These are phyloP conservation scores for Pseudocercospora eumusae DNA, from an alignment of 2,329 filamentous ascomycete genomes.

Conservation along the genomic window DNA sequence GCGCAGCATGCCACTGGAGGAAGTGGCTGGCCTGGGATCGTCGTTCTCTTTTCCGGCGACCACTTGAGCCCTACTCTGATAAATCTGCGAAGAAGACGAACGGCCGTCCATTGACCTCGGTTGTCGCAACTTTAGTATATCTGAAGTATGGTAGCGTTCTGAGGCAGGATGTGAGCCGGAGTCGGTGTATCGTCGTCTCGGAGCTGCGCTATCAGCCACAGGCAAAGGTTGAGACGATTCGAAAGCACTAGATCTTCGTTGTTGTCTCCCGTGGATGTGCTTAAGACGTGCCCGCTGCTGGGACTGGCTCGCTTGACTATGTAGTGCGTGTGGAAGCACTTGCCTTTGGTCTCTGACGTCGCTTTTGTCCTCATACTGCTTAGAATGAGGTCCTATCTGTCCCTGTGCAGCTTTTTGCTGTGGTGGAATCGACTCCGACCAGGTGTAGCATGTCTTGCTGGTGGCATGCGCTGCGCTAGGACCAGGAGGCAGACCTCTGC, in stretches of 20 bases:
- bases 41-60: constrained; percentile 24
- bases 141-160: constrained; percentile 28
- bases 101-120: not conserved
- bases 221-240: constrained; percentile 9
- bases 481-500: constrained; percentile 35
- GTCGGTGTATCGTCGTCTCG: not conserved
- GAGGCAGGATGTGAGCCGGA: not conserved
- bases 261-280: not conserved
- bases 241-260: not conserved
- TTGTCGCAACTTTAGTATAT: constrained; percentile 27
- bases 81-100: not conserved
- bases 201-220: not conserved
- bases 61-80: not conserved
- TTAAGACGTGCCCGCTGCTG: not conserved
- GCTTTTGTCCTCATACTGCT: not conserved
- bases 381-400: not conserved
- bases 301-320: not conserved
- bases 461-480: constrained; percentile 20
- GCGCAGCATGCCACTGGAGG: constrained; percentile 28
- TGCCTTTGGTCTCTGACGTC: not conserved
- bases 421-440: constrained; percentile 45
- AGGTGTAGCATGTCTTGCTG: constrained; percentile 44
- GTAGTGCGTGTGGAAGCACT: not conserved
- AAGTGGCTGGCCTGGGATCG: constrained; percentile 24
- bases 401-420: constrained; percentile 18